phyloP scores from a whole-genome alignment of 805 yeast species.

The Saccharomycopsis olivae region DNA sequence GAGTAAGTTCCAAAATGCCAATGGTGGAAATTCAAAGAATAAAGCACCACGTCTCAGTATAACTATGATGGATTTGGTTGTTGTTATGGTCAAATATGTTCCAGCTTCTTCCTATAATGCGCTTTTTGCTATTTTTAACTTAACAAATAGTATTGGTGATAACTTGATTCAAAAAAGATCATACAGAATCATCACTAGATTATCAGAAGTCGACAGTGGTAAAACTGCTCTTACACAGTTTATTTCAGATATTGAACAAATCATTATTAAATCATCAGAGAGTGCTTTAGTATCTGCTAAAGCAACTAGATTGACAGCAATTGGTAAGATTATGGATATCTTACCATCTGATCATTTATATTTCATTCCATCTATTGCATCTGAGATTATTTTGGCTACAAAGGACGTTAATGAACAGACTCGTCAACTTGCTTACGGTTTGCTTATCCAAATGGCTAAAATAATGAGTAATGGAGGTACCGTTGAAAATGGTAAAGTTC shows the following conservation, averaged over 20 bases:
- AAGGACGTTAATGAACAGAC: conserved; percentile 91
- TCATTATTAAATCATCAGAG: conserved; percentile 47
- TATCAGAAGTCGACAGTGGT: conserved; percentile 64
- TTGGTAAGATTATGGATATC: conserved; percentile 46
- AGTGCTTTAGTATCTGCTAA: conserved; percentile 64
- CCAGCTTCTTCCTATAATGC: conserved; percentile 64
- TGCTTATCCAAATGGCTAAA: conserved; percentile 70
- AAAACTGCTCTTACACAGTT: conserved; percentile 39
- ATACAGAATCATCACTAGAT: conserved; percentile 62
- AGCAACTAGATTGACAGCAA: conserved; percentile 65
- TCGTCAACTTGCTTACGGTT: conserved; percentile 66
- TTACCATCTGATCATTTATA: conserved; percentile 57
- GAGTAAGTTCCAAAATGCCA: conserved; percentile 24
- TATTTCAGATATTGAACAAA: conserved; percentile 46
- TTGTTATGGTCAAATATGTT: conserved; percentile 76
- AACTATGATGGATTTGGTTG: conserved; percentile 86
- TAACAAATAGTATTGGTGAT: conserved; percentile 48
- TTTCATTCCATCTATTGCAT: conserved; percentile 71
- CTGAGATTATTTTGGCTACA: conserved; percentile 84
- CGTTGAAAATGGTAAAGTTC: conserved; percentile 52
- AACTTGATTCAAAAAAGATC: conserved; percentile 81
- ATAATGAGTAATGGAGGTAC: conserved; percentile 56
- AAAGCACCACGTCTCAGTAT: conserved; percentile 48
- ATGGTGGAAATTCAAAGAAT: conserved; percentile 22
- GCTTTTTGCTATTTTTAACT: conserved; percentile 64